Evolutionary conservation across 306 rosid species (phyloP), one percentile per base, ranked within the genome.

Genomic region (Gynostemma pentaphyllum): DNA sequence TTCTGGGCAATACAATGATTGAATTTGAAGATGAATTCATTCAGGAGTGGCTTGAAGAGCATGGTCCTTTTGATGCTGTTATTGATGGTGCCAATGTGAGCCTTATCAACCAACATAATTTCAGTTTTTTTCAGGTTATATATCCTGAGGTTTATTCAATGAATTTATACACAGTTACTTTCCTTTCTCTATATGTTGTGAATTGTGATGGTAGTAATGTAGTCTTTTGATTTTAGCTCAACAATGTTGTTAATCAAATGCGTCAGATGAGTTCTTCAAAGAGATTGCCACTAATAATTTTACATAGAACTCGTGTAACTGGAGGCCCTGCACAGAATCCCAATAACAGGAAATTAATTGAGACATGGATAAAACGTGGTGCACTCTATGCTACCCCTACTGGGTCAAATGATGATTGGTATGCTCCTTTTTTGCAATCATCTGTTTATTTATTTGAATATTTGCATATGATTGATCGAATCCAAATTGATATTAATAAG

Each of bases 371-470:
- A 78, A 68, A 67, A 27, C 65, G 77, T 5, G 86, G 89, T 61
- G 82, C 84, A 18, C 90, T 94, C 49, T 94, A 83, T 73, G 74
- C 90, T 69, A 84, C 99, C 24, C 99, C 99, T 64, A 68, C 63
- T n/a, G 89, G 89, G 74, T 84, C 95, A 49, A 86, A 94, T 57
- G 95, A 94, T 68, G 99, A 94, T 73, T 86, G 99, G 97, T 88
- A 78, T 27, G 79, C 54, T 42, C 44, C 4, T 34, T n/a, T 67
- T n/a, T 60, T 16, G 18, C 16, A 48, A 14, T 66, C 15, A 13
- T 39, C 3, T 19, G 40, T 30, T 65, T 65, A 9, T 65, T 65
- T 46, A 21, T 14, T 65, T 47, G 59, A 50, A 32, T 65, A 30
- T 48, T 22, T 47, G 62, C 11, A 14, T 32, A 32, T 3, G 7